phyloP scores from a whole-genome alignment of 257 asterid species.

The Euphrasia confusa region DNA sequence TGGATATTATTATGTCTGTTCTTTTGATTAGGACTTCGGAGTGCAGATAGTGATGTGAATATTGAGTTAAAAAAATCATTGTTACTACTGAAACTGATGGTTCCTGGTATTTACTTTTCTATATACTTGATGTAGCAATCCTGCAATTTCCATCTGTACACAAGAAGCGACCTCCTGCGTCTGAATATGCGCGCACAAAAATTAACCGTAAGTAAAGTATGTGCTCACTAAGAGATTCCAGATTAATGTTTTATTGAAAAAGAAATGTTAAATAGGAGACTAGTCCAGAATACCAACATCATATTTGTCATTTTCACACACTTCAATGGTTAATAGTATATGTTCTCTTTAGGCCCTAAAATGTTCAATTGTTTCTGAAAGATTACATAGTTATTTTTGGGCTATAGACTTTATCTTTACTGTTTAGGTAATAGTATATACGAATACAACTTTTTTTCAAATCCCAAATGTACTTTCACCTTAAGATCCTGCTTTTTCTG shows the following conservation, averaged over 20 bases:
- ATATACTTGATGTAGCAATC: conserved; percentile 69
- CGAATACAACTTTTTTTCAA: neutral
- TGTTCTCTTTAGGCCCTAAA: conserved; percentile 2
- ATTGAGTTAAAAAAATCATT: conserved; percentile 1
- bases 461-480: conserved; percentile 12
- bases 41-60: conserved; percentile 17
- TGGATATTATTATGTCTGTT: neutral
- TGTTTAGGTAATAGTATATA: conserved; percentile 19
- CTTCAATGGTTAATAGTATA: too few species aligned
- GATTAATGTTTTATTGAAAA: conserved; percentile 20
- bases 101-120: conserved; percentile 34
- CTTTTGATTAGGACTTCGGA: conserved; percentile 1
- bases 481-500: conserved; percentile 17
- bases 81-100: conserved; percentile 16
- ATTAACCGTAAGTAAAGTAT: conserved; percentile 61
- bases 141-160: conserved; percentile 85
- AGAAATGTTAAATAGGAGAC: neutral
- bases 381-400: conserved; percentile 22
- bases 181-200: conserved; percentile 83
- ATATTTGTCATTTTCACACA: conserved; percentile 5
- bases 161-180: conserved; percentile 70
- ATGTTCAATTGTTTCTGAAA: conserved; percentile 19
- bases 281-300: conserved; percentile 9
- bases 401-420: conserved; percentile 21
- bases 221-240: conserved; percentile 7